These are phyloP conservation scores for Pseudogymnoascus sp. DNA, from an alignment of 2,329 filamentous ascomycete genomes.

Conservation along the genomic window DNA sequence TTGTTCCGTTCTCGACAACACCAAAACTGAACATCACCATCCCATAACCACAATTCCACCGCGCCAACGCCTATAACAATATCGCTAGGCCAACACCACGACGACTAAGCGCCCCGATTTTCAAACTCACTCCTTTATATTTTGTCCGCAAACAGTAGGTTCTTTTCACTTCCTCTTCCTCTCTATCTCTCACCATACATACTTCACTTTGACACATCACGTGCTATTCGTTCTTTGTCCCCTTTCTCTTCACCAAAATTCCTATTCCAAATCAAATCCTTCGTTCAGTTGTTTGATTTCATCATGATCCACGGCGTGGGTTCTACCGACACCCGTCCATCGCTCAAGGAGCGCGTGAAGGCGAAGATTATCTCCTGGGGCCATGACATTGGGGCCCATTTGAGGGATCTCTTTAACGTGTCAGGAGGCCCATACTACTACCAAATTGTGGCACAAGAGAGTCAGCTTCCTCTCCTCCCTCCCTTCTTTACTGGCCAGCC, in stretches of 20 bases:
- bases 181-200: neutral
- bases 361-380: neutral
- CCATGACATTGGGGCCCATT: neutral
- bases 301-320: neutral
- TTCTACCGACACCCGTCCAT: neutral
- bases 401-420: neutral
- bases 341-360: neutral
- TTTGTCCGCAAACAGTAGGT: conserved; percentile 2
- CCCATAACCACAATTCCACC: neutral
- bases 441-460: neutral
- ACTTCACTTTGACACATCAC: neutral
- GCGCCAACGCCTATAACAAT: neutral
- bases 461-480: neutral
- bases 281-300: neutral
- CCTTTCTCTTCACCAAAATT: neutral
- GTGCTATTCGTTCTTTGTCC: neutral
- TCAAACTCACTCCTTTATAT: neutral
- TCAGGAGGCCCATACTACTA: neutral
- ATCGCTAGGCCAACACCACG: neutral
- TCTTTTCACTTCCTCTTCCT: neutral
- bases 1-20: conserved; percentile 6
- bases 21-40: neutral
- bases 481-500: neutral
- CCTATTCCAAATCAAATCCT: conserved; percentile 2
- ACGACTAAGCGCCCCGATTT: neutral